Base-by-base conservation (phyloP, 768 basidiomycete genomes). In the Lepiota subincarnata region DNA sequence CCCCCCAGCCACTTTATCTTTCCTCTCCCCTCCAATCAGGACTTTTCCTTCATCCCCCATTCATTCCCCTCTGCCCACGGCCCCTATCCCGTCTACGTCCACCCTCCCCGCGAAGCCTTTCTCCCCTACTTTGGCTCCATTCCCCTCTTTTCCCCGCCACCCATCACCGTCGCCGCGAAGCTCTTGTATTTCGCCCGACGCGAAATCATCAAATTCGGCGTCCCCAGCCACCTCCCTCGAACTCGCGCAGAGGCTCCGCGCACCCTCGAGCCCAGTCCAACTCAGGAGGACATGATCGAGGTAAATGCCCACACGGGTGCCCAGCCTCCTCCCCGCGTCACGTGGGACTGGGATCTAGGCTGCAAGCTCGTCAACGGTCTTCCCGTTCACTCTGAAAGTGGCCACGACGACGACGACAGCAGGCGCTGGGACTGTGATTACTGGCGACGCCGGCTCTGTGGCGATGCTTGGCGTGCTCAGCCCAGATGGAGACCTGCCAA, bases 1-100 rank as follows among this genome's bases (percentile, higher is more conserved):
- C 86, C 88, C 0, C 81, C 85, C 13, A 71, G 79, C 51, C 83
- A 87, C 61, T 83, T 76, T 61, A 28, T 65, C 50, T 68, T 89
- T 34, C 86, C 87, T 0, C 47, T 57, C 58, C 53, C 60, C 54
- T 47, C 54, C 53, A 4, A 43, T 31, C 34, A 24, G n/a, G 38
- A 31, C 20, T 18, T 42, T 6, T 18, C 34, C 22, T 22, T 55
- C 55, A 24, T 48, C 48, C 31, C 40, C 38, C 47, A 46, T 40
- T 52, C 56, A 12, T 10, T 40, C 22, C 38, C 48, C 12, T 57
- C 59, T 11, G 56, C 50, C 6, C 59, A 60, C 41, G 59, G 59
- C 26, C 53, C 56, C 12, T 60, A 45, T 37, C 59, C 59, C n/a
- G 50, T 60, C 24, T 57, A 60, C 37, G 41, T 49, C 71, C 11